phyloP scores from a whole-genome alignment of 2,329 filamentous ascomycete species.

The Pseudophaeomoniella oleicola region DNA sequence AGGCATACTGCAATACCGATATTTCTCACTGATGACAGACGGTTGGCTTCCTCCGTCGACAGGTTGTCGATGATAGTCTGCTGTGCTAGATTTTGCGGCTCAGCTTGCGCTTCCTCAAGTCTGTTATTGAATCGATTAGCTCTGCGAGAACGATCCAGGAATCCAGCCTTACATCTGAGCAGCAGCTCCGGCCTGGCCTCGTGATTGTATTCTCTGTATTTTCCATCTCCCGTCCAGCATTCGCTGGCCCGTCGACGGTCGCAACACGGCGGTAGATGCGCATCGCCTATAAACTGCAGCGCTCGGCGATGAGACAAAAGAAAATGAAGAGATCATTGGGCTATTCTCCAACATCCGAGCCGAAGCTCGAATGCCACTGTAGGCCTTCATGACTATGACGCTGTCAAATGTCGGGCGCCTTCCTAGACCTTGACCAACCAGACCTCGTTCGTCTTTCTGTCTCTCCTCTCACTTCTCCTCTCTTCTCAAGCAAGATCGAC shows the following conservation, averaged over 20 bases:
- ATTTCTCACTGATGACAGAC: constrained; percentile 74
- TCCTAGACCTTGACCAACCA: neutral
- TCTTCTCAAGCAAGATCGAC: no score
- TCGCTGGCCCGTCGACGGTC: neutral
- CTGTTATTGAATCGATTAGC: constrained; percentile 17
- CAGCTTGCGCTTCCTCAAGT: constrained; percentile 41
- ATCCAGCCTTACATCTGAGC: neutral
- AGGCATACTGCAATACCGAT: constrained; percentile 82
- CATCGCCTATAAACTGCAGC: neutral
- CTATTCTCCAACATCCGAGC: neutral
- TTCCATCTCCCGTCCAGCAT: neutral
- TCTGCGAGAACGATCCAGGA: neutral
- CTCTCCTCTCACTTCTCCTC: no score
- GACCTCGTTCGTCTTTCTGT: neutral
- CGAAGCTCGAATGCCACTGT: neutral
- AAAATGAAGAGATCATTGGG: neutral
- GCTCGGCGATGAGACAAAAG: neutral
- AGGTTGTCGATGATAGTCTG: constrained; percentile 65
- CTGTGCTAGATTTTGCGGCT: constrained; percentile 43
- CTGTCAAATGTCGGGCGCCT: neutral
- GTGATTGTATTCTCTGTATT: neutral
- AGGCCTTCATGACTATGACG: neutral
- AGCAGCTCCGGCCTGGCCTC: neutral
- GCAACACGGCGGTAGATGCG: neutral
- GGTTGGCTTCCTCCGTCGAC: constrained; percentile 60